Conservation (phyloP, 2,329 filamentous ascomycete species). For the Talaromyces sp. region DNA sequence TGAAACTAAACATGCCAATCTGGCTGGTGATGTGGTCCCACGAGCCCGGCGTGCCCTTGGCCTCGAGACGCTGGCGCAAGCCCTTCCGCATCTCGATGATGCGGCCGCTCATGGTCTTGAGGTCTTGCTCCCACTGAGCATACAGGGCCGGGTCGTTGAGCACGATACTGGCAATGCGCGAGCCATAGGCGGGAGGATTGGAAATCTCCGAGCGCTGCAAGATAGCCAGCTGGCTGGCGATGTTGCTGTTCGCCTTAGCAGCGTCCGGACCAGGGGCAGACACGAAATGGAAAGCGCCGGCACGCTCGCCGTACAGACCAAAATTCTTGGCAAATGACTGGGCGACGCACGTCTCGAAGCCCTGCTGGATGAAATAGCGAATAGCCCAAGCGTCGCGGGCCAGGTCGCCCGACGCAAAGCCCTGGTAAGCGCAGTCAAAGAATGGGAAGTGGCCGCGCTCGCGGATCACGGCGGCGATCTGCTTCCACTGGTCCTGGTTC, state of each 20-base stretch:
- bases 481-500: slow-evolving; percentile 87
- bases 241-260: slow-evolving; percentile 52
- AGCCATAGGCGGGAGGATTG: slow-evolving; percentile 92
- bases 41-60: slow-evolving; percentile 75
- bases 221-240: slow-evolving; percentile 85
- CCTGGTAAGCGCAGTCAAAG: slow-evolving; percentile 97
- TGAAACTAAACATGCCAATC: slow-evolving; percentile 98
- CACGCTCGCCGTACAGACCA: slow-evolving; percentile 92
- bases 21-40: slow-evolving; percentile 99
- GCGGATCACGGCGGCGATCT: slow-evolving; percentile 73
- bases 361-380: slow-evolving; percentile 87
- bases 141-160: slow-evolving; percentile 81
- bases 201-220: slow-evolving; percentile 96
- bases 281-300: slow-evolving; percentile 93
- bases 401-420: slow-evolving; percentile 90
- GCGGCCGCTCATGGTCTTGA: slow-evolving; percentile 88
- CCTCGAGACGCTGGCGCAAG: slow-evolving; percentile 74
- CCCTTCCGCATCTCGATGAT: slow-evolving; percentile 87
- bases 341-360: slow-evolving; percentile 63
- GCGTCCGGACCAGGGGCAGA: slow-evolving; percentile 67
- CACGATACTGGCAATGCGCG: slow-evolving; percentile 76
- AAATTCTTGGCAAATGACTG: slow-evolving; percentile 61
- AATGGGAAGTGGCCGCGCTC: slow-evolving; percentile 87
- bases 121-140: slow-evolving; percentile 85
- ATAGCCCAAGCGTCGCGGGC: slow-evolving; percentile 84